Percentiles rank a stretch among this genome's conserved stretches.
phyloP scores from a whole-genome alignment of 2,329 filamentous ascomycete genomes.

The Aspergillus awamori region DNA sequence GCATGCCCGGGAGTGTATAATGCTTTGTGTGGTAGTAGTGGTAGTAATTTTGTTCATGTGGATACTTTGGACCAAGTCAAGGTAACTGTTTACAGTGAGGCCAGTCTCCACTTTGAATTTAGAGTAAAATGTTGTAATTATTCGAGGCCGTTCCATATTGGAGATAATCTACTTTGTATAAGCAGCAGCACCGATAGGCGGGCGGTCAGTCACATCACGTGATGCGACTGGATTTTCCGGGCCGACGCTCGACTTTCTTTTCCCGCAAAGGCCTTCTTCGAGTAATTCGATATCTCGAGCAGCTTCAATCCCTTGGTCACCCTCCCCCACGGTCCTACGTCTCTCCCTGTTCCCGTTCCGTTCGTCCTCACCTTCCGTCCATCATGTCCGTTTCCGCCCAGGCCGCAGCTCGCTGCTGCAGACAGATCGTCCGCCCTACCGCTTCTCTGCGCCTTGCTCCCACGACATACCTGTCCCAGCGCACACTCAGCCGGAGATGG shows the following conservation, averaged over 20 bases:
- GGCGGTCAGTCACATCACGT: slow-evolving; percentile 27
- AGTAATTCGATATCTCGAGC: slow-evolving; percentile 16
- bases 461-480: slow-evolving; percentile 43
- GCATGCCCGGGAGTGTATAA: slow-evolving; percentile 5
- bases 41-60: slow-evolving; percentile 9
- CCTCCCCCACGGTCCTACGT: slow-evolving; percentile 13
- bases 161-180: neutral
- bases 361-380: slow-evolving; percentile 16
- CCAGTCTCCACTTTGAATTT: neutral
- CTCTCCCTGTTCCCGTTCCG: slow-evolving; percentile 17
- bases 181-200: neutral
- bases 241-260: slow-evolving; percentile 34
- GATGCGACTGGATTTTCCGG: slow-evolving; percentile 38
- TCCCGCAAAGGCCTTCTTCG: slow-evolving; percentile 23
- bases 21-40: slow-evolving; percentile 6
- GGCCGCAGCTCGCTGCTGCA: slow-evolving; percentile 46
- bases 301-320: slow-evolving; percentile 15
- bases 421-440: slow-evolving; percentile 46
- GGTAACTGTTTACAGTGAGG: no score
- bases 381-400: slow-evolving; percentile 47
- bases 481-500: slow-evolving; percentile 69
- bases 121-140: neutral
- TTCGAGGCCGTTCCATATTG: no score
- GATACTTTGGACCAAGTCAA: neutral
- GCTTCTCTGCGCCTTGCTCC: slow-evolving; percentile 45